A percentile compares a stretch with the other conserved stretches of the same genome.
These are phyloP conservation scores for Phytopythium mirpurense DNA, from an alignment of 352 stramenopile genomes.

Conservation along the genomic window DNA sequence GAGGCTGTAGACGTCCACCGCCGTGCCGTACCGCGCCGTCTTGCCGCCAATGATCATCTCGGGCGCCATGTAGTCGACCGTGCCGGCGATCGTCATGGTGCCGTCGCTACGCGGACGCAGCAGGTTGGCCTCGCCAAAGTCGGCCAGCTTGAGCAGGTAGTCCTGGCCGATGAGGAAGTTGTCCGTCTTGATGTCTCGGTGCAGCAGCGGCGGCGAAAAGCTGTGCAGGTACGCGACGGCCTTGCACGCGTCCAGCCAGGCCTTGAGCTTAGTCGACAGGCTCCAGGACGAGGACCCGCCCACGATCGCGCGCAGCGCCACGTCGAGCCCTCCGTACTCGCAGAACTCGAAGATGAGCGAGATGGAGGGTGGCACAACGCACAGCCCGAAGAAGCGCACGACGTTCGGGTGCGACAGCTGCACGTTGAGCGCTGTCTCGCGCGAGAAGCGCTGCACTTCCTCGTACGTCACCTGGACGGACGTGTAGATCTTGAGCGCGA, in stretches of 20 bases:
- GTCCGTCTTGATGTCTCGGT: conserved; percentile 85
- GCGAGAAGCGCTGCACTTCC: conserved; percentile 74
- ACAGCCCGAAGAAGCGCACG: conserved; percentile 77
- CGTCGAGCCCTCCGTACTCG: conserved; percentile 73
- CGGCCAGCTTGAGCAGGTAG: conserved; percentile 72
- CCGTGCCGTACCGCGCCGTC: conserved; percentile 69
- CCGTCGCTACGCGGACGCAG: conserved; percentile 64
- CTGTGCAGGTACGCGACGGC: conserved; percentile 82
- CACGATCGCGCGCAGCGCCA: conserved; percentile 23
- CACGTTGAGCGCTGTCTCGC: conserved; percentile 76
- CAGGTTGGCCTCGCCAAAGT: conserved; percentile 86
- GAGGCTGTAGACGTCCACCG: conserved; percentile 79
- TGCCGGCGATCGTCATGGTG: conserved; percentile 84
- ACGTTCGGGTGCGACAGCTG: conserved; percentile 82
- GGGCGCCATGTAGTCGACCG: conserved; percentile 82
- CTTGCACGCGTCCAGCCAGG: conserved; percentile 78
- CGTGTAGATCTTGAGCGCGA: conserved; percentile 86
- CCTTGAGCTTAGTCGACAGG: conserved; percentile 70
- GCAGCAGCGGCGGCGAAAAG: conserved; percentile 71
- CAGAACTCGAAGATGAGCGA: conserved; percentile 87
- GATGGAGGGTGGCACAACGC: conserved; percentile 78
- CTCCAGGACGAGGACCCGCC: conserved; percentile 50
- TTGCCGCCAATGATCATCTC: conserved; percentile 85
- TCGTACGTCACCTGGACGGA: conserved; percentile 79
- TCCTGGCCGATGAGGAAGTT: conserved; percentile 82